These are phyloP conservation scores for Phytophthora foliorum DNA, from an alignment of 352 stramenopile species.

Conservation along the genomic window DNA sequence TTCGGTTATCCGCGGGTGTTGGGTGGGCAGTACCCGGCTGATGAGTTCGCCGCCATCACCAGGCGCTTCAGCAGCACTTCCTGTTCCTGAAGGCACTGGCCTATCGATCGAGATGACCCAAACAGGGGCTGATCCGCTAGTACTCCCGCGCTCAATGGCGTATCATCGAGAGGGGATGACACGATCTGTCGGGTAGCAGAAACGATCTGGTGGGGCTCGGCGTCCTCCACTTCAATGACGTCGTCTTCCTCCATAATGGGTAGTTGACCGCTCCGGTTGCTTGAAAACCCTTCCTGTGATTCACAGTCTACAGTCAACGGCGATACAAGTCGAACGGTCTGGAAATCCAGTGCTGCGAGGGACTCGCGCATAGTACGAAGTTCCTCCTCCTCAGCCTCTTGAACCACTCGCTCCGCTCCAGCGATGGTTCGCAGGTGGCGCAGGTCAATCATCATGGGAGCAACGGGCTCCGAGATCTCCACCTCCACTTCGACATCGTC, in stretches of 20 bases:
- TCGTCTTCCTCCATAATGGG: constrained; percentile 40
- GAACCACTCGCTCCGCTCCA: constrained; percentile 43
- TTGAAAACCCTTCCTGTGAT: constrained; percentile 20
- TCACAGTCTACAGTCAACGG: constrained; percentile 18
- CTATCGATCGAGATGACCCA: constrained; percentile 35
- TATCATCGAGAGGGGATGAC: constrained; percentile 39
- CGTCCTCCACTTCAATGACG: constrained; percentile 1
- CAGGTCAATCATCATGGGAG: constrained; percentile 45
- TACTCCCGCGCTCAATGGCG: constrained; percentile 10
- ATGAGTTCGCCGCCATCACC: constrained; percentile 48
- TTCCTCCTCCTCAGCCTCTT: constrained; percentile 45
- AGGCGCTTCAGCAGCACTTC: constrained; percentile 43
- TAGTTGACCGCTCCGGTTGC: constrained; percentile 28
- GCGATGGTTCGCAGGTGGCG: constrained; percentile 49
- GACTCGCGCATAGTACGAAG: constrained; percentile 44
- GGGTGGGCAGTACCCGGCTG: constrained; percentile 37
- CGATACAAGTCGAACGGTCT: constrained; percentile 30
- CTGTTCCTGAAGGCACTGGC: constrained; percentile 49
- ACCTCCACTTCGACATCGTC: constrained; percentile 31
- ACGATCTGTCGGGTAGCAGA: constrained; percentile 42
- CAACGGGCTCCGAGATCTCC: constrained; percentile 26
- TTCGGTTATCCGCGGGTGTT: constrained; percentile 26
- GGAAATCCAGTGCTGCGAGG: constrained; percentile 41
- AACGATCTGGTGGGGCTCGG: constrained; percentile 27
- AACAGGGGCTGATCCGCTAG: constrained; percentile 38